Conservation (phyloP, 2,329 filamentous ascomycete species). For the Sporothrix pseudoabietina region DNA sequence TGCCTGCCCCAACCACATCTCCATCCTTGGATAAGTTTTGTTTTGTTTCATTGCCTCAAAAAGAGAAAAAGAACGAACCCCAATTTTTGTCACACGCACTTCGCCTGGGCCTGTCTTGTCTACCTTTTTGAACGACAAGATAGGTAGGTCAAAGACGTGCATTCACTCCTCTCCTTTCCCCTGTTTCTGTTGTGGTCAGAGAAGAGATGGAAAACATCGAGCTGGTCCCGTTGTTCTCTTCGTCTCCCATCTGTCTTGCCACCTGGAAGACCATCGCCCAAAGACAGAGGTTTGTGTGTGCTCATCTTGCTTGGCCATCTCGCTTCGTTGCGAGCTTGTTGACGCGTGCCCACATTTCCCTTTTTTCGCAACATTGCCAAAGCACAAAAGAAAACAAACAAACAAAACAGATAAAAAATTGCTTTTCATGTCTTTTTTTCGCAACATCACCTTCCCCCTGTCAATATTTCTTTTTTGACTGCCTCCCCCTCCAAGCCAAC, state of each 20-base stretch:
- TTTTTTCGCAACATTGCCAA: not conserved
- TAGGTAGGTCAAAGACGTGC: not conserved
- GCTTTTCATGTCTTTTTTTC: not conserved
- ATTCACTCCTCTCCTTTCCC: not conserved
- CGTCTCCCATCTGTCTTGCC: not conserved
- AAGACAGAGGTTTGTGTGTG: not conserved
- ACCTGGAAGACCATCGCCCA: not conserved
- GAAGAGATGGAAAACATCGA: constrained; percentile 1
- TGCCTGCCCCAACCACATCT: not conserved
- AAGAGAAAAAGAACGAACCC: constrained; percentile 10
- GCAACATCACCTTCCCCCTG: not conserved
- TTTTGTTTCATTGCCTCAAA: constrained; percentile 30
- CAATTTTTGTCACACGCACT: constrained; percentile 10
- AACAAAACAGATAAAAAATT: constrained; percentile 23
- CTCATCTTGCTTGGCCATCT: constrained; percentile 14
- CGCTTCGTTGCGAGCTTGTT: not conserved
- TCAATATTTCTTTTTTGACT: not conserved
- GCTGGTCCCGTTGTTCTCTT: constrained; percentile 26
- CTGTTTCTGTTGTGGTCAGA: constrained; percentile 1
- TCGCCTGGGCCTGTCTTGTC: constrained; percentile 6
- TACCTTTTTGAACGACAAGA: not conserved
- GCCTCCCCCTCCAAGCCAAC: constrained; percentile 6
- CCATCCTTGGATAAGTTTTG: constrained; percentile 35
- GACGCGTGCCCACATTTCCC: not conserved
- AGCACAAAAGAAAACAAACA: constrained; percentile 1